Evolutionary conservation across 257 asterid species (phyloP).

Genomic region (Orobanche coerulescens): DNA sequence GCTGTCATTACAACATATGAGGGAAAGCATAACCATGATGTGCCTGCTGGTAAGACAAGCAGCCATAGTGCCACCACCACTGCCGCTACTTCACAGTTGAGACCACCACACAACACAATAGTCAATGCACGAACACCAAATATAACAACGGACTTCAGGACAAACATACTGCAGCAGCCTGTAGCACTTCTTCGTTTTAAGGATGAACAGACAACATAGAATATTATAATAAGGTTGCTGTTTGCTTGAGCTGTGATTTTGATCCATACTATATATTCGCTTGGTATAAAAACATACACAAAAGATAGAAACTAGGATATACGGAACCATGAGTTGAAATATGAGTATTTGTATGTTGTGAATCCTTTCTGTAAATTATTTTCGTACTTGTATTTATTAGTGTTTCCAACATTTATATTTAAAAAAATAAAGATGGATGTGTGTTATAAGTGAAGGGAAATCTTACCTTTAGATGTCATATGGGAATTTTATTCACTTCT

Average conservation of each 20-base stretch:
- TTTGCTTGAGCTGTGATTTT: slow-evolving; percentile 26
- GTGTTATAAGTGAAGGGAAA: slow-evolving; percentile 31
- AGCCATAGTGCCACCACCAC: slow-evolving; percentile 48
- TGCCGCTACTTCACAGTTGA: slow-evolving; percentile 44
- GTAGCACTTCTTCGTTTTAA: slow-evolving; percentile 54
- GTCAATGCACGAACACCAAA: slow-evolving; percentile 24
- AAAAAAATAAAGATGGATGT: not conserved
- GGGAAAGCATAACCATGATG: slow-evolving; percentile 81
- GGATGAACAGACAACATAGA: slow-evolving; percentile 56
- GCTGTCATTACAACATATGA: slow-evolving; percentile 88
- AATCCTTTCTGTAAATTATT: slow-evolving; percentile 43
- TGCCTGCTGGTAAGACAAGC: slow-evolving; percentile 66
- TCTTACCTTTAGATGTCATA: not conserved
- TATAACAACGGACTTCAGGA: slow-evolving; percentile 31
- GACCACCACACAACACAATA: slow-evolving; percentile 36
- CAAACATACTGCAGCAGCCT: slow-evolving; percentile 48
- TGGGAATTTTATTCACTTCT: not conserved
- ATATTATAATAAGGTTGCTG: not conserved
- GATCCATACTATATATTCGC: slow-evolving; percentile 17
- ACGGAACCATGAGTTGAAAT: slow-evolving; percentile 22
- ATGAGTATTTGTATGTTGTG: slow-evolving; percentile 33
- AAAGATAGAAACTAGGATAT: slow-evolving; percentile 29
- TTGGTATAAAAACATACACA: slow-evolving; percentile 5
- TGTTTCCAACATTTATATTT: slow-evolving; percentile 18
- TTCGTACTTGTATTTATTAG: not conserved